phyloP scores from a whole-genome alignment of 73 alveolate genomes.

The Tetrahymena thermophila region DNA sequence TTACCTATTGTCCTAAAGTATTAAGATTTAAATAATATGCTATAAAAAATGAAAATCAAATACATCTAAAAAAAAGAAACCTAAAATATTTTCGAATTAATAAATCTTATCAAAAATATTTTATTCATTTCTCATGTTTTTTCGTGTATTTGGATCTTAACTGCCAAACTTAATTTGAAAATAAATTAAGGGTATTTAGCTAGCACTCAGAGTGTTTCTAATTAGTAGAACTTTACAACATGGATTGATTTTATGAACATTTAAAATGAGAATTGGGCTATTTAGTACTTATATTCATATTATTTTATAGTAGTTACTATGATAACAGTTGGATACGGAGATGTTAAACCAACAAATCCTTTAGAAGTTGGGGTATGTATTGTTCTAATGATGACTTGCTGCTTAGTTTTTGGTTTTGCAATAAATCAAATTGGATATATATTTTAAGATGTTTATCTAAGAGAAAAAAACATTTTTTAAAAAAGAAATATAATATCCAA shows the following conservation, averaged over 20 bases:
- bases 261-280: conserved; percentile 11
- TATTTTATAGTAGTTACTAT: conserved; percentile 30
- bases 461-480: conserved; percentile 1
- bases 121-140: conserved; percentile 30
- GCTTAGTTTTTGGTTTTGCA: conserved; percentile 14
- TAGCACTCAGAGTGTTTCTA: neutral
- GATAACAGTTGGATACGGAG: conserved; percentile 36
- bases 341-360: conserved; percentile 19
- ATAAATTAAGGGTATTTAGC: neutral
- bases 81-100: conserved; percentile 8
- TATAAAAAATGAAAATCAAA: neutral
- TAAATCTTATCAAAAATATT: conserved; percentile 2
- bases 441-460: neutral
- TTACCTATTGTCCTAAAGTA: neutral
- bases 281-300: conserved; percentile 6
- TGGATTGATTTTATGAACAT: conserved; percentile 1
- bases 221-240: conserved; percentile 1
- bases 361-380: conserved; percentile 13
- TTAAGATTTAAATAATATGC: neutral
- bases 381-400: conserved; percentile 22
- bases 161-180: conserved; percentile 3
- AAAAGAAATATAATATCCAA: conserved; percentile 7
- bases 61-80: neutral
- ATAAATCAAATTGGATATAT: conserved; percentile 10
- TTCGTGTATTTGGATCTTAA: conserved; percentile 26